These are phyloP conservation scores for Cercospora berteroae DNA, from an alignment of 2,329 filamentous ascomycete species.

Conservation along the genomic window DNA sequence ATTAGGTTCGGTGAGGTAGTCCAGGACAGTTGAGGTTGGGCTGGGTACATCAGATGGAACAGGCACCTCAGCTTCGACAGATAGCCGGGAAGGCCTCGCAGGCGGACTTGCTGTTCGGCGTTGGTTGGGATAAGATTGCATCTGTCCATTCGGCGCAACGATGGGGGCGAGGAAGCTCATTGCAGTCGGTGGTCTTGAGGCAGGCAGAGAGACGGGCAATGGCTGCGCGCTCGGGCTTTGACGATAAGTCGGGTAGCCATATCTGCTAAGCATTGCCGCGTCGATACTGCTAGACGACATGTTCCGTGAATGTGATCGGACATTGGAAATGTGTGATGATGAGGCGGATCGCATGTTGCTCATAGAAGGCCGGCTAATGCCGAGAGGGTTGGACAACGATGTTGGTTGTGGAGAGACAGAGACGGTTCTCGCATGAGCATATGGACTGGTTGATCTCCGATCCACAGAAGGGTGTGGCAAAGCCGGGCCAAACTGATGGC, in stretches of 20 bases:
- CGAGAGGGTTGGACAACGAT: constrained; percentile 24
- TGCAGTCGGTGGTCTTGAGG: constrained; percentile 37
- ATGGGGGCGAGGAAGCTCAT: constrained; percentile 40
- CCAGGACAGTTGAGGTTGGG: constrained; percentile 66
- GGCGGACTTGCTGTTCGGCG: constrained; percentile 37
- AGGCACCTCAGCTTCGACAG: constrained; percentile 40
- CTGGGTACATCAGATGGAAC: constrained; percentile 33
- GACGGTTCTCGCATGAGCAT: constrained; percentile 15
- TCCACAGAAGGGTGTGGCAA: constrained; percentile 21
- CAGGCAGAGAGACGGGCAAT: constrained; percentile 30
- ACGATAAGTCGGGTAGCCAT: constrained; percentile 77
- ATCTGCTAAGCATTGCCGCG: constrained; percentile 49
- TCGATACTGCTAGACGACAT: constrained; percentile 37
- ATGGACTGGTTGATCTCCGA: constrained; percentile 32
- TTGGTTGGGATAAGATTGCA: constrained; percentile 34
- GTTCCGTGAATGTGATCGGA: constrained; percentile 35
- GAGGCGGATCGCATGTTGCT: constrained; percentile 31
- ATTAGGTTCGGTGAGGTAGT: constrained; percentile 75
- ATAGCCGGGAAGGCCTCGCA: constrained; percentile 45
- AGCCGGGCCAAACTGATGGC: constrained; percentile 31
- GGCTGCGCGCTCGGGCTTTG: constrained; percentile 40
- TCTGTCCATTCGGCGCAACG: constrained; percentile 31
- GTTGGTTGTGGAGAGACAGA: constrained; percentile 23
- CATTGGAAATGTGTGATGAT: constrained; percentile 30
- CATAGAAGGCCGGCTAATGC: constrained; percentile 29